phyloP scores from a whole-genome alignment of 2,329 filamentous ascomycete species.

The Colletotrichum sp. region DNA sequence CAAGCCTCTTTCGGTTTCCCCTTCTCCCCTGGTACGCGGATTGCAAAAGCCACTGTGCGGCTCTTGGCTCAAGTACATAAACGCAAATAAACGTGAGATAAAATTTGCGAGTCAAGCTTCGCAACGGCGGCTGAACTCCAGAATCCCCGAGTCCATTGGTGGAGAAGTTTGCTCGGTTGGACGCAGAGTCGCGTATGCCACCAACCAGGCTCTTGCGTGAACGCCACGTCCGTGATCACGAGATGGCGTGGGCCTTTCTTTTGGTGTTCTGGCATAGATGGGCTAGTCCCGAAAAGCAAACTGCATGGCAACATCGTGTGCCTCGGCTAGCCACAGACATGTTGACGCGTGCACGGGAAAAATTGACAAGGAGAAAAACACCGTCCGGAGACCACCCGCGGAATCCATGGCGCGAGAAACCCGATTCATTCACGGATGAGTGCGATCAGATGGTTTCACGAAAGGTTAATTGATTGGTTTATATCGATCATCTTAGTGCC shows the following conservation, averaged over 20 bases:
- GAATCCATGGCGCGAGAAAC: not conserved
- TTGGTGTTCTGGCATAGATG: not conserved
- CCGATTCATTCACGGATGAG: not conserved
- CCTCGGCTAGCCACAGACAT: not conserved
- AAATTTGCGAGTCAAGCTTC: not conserved
- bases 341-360: not conserved
- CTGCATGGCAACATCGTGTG: not conserved
- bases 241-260: not conserved
- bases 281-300: not conserved
- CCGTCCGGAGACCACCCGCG: not conserved
- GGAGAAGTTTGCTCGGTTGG: not conserved
- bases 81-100: not conserved
- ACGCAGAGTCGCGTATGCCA: not conserved
- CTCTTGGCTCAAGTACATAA: not conserved
- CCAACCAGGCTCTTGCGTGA: not conserved
- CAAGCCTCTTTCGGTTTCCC: not conserved
- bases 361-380: not conserved
- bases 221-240: not conserved
- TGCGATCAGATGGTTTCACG: not conserved
- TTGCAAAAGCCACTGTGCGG: not conserved
- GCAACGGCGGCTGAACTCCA: not conserved
- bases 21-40: not conserved
- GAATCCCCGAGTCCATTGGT: not conserved
- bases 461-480: slow-evolving; percentile 7
- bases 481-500: not conserved